phyloP scores from a whole-genome alignment of 768 basidiomycete species.

The Russula brevipes region DNA sequence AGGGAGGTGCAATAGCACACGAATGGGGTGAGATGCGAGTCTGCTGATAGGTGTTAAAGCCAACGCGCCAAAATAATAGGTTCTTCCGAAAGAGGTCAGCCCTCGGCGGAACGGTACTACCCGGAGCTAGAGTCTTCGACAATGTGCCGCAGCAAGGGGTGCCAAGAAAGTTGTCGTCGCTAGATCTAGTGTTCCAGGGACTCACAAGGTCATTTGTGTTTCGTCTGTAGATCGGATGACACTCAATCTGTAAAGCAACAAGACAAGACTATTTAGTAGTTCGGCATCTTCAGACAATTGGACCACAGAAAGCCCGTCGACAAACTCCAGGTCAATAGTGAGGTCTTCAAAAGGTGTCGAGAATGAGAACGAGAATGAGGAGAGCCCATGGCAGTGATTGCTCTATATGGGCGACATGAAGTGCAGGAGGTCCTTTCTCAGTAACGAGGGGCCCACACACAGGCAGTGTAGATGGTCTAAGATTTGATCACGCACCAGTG shows the following conservation, averaged over 20 bases:
- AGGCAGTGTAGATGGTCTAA: background rate
- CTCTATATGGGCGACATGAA: background rate
- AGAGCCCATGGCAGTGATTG: too few relatives aligned
- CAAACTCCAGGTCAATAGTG: background rate
- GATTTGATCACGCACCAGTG: background rate
- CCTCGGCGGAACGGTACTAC: background rate
- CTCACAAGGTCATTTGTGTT: too few relatives aligned
- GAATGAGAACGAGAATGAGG: too few relatives aligned
- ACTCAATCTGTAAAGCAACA: background rate
- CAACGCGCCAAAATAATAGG: too few relatives aligned
- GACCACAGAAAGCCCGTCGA: background rate
- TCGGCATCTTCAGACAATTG: background rate
- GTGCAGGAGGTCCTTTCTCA: background rate
- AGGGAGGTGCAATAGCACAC: background rate
- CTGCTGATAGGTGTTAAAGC: background rate
- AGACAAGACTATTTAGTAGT: background rate
- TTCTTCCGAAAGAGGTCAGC: background rate
- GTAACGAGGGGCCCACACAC: background rate
- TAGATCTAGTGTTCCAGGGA: background rate
- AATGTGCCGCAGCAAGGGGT: background rate
- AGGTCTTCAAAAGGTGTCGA: background rate
- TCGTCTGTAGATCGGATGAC: too few relatives aligned
- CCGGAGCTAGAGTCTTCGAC: background rate
- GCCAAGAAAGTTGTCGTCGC: background rate
- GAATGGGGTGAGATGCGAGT: background rate